These are phyloP conservation scores for Adenanthera pavonina DNA, from an alignment of 306 rosid genomes.

Conservation along the genomic window DNA sequence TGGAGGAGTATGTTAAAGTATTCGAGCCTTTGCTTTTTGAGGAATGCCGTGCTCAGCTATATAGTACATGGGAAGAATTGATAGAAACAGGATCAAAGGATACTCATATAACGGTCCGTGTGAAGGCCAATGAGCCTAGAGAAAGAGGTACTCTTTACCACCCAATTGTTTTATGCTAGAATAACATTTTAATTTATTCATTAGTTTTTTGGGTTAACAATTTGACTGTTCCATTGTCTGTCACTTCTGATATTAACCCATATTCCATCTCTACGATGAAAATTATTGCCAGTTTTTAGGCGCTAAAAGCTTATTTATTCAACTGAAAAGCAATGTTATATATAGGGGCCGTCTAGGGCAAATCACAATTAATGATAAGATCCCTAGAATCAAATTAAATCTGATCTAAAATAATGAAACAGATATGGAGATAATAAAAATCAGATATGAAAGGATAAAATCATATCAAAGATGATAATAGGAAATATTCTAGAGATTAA, in stretches of 20 bases:
- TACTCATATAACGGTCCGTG: conserved; percentile 87
- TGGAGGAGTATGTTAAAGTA: conserved; percentile 87
- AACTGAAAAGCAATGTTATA: no score
- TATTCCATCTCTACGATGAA: conserved; percentile 14
- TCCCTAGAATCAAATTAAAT: no score
- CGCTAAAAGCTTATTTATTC: no score
- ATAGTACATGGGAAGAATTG: conserved; percentile 95
- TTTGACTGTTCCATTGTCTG: conserved; percentile 17
- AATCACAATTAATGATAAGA: no score
- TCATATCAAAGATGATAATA: no score
- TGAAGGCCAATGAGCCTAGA: conserved; percentile 83
- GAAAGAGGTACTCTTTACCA: conserved; percentile 78
- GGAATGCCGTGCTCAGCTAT: conserved; percentile 98
- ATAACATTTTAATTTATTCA: background rate
- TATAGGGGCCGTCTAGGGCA: no score
- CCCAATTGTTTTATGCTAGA: conserved; percentile 29
- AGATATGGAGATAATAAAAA: no score
- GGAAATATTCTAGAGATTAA: no score
- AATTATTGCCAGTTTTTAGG: background rate
- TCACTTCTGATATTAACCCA: conserved; percentile 19
- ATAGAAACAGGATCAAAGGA: conserved; percentile 84
- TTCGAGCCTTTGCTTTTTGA: conserved; percentile 98
- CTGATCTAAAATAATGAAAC: no score
- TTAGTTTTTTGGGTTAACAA: background rate
- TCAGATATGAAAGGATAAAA: no score